These are phyloP conservation scores for Delonix regia DNA, from an alignment of 306 rosid genomes.

Conservation along the genomic window DNA sequence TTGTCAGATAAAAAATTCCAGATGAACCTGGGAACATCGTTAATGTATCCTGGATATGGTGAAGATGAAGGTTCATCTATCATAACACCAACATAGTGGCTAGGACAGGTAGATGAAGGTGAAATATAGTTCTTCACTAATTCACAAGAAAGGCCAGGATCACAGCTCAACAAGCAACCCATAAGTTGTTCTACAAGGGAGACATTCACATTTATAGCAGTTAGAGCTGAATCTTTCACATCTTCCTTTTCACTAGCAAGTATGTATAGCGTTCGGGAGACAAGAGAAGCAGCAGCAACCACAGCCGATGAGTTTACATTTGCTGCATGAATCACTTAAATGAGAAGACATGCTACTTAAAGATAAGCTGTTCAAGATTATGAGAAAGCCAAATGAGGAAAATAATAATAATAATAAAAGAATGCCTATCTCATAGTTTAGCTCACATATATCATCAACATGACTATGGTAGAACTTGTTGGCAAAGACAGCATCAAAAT, in stretches of 20 bases:
- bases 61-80: slow-evolving; percentile 73
- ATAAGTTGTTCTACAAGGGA: slow-evolving; percentile 82
- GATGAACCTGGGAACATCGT: slow-evolving; percentile 80
- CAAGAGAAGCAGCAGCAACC: slow-evolving; percentile 86
- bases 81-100: slow-evolving; percentile 90
- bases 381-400: neutral
- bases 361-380: slow-evolving; percentile 4
- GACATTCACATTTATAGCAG: slow-evolving; percentile 69
- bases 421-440: slow-evolving; percentile 18
- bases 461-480: slow-evolving; percentile 88
- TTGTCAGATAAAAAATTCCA: slow-evolving; percentile 89
- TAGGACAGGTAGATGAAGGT: slow-evolving; percentile 72
- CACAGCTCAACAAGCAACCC: slow-evolving; percentile 73
- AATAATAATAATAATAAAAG: slow-evolving; percentile 17
- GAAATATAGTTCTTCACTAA: slow-evolving; percentile 80
- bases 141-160: slow-evolving; percentile 92
- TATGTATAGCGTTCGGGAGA: slow-evolving; percentile 80
- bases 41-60: slow-evolving; percentile 62
- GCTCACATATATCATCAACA: slow-evolving; percentile 82
- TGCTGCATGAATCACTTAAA: slow-evolving; percentile 55
- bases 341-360: slow-evolving; percentile 24
- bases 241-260: slow-evolving; percentile 64
- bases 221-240: slow-evolving; percentile 55
- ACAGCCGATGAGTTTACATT: slow-evolving; percentile 86
- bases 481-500: slow-evolving; percentile 74